These are phyloP conservation scores for Hypoxylon lienhwacheense DNA, from an alignment of 495 filamentous ascomycete species.

Conservation along the genomic window DNA sequence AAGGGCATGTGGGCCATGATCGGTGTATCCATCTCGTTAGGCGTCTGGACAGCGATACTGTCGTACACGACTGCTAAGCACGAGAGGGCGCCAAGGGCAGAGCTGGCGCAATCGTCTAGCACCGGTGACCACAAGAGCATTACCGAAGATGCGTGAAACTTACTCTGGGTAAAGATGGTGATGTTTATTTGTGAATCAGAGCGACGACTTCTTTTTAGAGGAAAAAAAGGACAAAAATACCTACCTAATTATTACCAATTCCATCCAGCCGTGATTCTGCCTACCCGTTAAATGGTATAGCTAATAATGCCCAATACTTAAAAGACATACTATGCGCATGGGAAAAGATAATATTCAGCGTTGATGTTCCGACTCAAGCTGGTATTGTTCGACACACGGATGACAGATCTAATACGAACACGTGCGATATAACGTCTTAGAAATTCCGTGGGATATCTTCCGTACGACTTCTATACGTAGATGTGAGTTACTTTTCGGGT, in stretches of 20 bases:
- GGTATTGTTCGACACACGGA: not conserved
- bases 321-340: not conserved
- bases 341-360: not conserved
- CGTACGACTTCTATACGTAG: too few relatives aligned
- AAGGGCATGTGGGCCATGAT: slow-evolving; percentile 64
- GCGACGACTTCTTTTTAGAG: too few relatives aligned
- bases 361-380: not conserved
- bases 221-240: too few relatives aligned
- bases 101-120: slow-evolving; percentile 13
- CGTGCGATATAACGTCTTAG: too few relatives aligned
- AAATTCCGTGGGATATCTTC: too few relatives aligned
- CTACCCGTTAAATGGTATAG: not conserved
- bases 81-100: slow-evolving; percentile 37
- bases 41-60: slow-evolving; percentile 53
- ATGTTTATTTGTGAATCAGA: not conserved
- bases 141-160: slow-evolving; percentile 16
- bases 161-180: not conserved
- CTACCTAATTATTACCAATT: too few relatives aligned
- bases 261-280: too few relatives aligned
- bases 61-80: slow-evolving; percentile 42
- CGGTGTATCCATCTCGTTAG: slow-evolving; percentile 53
- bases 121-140: slow-evolving; percentile 8
- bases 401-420: not conserved
- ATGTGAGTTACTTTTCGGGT: too few relatives aligned
- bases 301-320: too few relatives aligned